Percentiles rank a stretch among this genome's conserved stretches.
These are phyloP conservation scores for Eucalyptus shirleyi DNA, from an alignment of 345 rosid species.

Conservation along the genomic window DNA sequence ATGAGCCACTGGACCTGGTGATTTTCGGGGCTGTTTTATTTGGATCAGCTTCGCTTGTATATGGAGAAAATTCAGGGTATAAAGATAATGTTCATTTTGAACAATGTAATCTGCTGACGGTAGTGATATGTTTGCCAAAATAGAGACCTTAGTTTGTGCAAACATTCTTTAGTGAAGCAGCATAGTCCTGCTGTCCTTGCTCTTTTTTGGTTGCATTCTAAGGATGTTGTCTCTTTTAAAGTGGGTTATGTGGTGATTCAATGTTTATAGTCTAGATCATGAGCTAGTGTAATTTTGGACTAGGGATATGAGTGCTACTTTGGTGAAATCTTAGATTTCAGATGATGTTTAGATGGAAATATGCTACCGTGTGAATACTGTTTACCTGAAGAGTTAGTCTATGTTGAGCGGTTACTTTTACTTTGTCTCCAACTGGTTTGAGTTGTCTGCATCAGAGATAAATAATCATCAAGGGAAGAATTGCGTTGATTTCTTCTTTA, in stretches of 20 bases:
- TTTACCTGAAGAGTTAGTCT: not conserved
- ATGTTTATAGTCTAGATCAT: not conserved
- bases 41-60: not conserved
- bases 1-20: not conserved
- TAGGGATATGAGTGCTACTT: not conserved
- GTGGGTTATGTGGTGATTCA: not conserved
- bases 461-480: not conserved
- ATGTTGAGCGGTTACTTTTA: not conserved
- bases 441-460: not conserved
- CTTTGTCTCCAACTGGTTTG: not conserved
- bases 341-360: not conserved
- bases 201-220: not conserved
- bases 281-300: not conserved
- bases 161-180: not conserved
- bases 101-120: not conserved
- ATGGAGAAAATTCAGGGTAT: not conserved
- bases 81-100: not conserved
- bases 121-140: not conserved
- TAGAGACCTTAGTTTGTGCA: not conserved
- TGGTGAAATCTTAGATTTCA: not conserved
- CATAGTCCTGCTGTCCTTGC: not conserved
- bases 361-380: not conserved
- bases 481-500: not conserved
- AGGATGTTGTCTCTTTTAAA: not conserved
- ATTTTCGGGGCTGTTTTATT: not conserved